Conservation (phyloP, 805 yeast genomes). For the Tetrapisispora iriomotensis region DNA sequence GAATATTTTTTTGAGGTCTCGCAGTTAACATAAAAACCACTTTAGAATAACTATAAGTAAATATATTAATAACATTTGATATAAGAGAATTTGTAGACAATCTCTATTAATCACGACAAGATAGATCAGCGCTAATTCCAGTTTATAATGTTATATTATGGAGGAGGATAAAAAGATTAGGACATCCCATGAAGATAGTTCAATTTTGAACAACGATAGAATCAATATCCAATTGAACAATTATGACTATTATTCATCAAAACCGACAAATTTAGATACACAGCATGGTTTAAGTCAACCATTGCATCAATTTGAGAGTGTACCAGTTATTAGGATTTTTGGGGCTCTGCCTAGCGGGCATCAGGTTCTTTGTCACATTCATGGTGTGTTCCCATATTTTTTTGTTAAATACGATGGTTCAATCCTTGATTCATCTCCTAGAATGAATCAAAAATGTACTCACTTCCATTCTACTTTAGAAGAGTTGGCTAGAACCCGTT, state of each 20-base stretch:
- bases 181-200: background rate
- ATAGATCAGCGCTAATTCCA: background rate
- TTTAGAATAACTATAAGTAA: no score
- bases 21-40: no score
- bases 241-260: conserved; percentile 55
- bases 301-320: conserved; percentile 34
- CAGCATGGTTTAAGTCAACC: conserved; percentile 28
- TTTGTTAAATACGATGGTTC: conserved; percentile 52
- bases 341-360: conserved; percentile 60
- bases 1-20: no score
- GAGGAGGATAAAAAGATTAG: background rate
- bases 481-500: conserved; percentile 3
- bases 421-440: conserved; percentile 14
- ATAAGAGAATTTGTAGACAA: no score
- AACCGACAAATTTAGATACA: conserved; percentile 47
- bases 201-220: conserved; percentile 9
- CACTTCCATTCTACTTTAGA: conserved; percentile 39
- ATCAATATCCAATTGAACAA: conserved; percentile 48
- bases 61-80: no score
- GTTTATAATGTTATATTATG: conserved; percentile 1
- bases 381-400: conserved; percentile 76
- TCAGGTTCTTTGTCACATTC: conserved; percentile 59
- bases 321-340: conserved; percentile 70
- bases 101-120: background rate
- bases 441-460: conserved; percentile 29